A percentile compares a stretch with the other conserved stretches of the same genome.
Evolutionary conservation across 225 moss, liverwort and hornwort species (phyloP).

Genomic region (Anthoceros angustus): DNA sequence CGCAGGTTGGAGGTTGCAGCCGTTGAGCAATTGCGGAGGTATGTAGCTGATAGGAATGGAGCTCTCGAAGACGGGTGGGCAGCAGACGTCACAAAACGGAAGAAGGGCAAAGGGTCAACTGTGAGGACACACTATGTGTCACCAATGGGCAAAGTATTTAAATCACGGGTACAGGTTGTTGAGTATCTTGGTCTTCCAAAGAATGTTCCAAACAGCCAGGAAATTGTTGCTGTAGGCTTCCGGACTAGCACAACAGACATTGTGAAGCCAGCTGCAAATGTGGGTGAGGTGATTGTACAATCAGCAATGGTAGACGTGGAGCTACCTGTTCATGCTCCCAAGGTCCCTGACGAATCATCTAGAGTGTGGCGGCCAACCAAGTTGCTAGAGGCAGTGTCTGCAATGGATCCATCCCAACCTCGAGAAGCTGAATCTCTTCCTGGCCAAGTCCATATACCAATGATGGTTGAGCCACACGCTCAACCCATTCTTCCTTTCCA

Average conservation of each 20-base stretch:
- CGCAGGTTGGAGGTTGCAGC: slow-evolving; percentile 1
- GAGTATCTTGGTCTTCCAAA: background rate
- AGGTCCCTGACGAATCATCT: too few relatives aligned
- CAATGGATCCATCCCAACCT: too few relatives aligned
- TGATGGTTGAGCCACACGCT: too few relatives aligned
- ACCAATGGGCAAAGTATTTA: background rate
- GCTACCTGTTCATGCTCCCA: background rate
- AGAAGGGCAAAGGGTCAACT: slow-evolving; percentile 2
- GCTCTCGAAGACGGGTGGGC: too few relatives aligned
- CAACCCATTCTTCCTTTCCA: too few relatives aligned
- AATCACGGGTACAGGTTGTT: background rate
- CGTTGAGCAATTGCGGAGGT: background rate
- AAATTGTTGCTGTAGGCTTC: background rate
- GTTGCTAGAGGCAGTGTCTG: too few relatives aligned
- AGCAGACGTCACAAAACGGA: background rate
- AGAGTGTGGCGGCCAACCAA: too few relatives aligned
- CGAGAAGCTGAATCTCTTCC: too few relatives aligned
- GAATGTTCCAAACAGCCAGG: background rate
- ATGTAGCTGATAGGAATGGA: background rate
- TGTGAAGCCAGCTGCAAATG: background rate
- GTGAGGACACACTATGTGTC: background rate
- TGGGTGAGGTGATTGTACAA: background rate
- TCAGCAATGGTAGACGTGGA: background rate
- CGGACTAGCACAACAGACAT: background rate
- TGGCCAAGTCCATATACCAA: too few relatives aligned